Evolutionary conservation across 306 rosid species (phyloP).

Genomic region (Delonix regia): DNA sequence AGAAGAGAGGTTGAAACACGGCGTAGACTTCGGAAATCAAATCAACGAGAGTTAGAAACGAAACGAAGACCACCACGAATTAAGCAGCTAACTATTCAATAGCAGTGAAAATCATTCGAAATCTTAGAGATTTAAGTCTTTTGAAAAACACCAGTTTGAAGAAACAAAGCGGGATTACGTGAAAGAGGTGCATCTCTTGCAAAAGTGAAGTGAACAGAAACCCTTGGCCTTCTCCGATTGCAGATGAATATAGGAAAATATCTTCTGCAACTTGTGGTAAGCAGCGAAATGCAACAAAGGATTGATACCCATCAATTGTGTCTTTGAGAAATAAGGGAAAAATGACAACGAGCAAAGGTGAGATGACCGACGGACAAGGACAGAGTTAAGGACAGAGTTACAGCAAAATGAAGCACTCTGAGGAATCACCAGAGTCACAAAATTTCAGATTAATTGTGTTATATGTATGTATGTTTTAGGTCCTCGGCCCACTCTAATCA

Average conservation of each 20-base stretch:
- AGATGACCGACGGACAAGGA: background rate
- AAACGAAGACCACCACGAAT: background rate
- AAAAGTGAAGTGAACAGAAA: background rate
- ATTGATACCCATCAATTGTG: conserved; percentile 38
- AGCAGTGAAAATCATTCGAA: background rate
- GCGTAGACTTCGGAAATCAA: background rate
- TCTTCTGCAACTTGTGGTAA: conserved; percentile 36
- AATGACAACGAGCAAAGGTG: background rate
- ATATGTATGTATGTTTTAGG: too few relatives aligned
- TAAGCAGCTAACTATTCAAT: background rate
- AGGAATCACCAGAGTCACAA: background rate
- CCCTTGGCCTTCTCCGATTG: background rate
- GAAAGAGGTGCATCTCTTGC: background rate
- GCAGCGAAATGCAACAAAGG: conserved; percentile 1
- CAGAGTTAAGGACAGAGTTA: background rate
- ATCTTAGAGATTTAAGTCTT: background rate
- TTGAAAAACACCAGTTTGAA: background rate
- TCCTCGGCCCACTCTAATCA: too few relatives aligned
- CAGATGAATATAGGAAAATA: conserved; percentile 31
- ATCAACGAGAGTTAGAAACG: background rate
- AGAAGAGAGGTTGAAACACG: background rate
- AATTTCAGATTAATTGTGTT: too few relatives aligned
- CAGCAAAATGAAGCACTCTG: background rate
- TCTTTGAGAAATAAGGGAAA: background rate
- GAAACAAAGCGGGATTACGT: background rate